Percentiles rank a stretch among this genome's conserved stretches.
phyloP scores from a whole-genome alignment of 495 filamentous ascomycete genomes.

The Baudoinia panamericana region DNA sequence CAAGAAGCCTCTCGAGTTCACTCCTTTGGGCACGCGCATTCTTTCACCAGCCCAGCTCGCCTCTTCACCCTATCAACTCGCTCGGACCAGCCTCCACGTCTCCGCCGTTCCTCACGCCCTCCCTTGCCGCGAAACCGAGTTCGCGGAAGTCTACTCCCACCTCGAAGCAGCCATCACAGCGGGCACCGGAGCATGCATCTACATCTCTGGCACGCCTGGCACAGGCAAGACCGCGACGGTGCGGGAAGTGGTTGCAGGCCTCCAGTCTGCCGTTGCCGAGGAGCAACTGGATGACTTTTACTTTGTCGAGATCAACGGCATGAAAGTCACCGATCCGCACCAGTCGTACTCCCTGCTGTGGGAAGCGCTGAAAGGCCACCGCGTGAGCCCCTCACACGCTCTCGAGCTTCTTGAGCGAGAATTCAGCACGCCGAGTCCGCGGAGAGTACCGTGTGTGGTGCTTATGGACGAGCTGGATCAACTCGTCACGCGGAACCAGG shows the following conservation, averaged over 20 bases:
- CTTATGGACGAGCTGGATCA: conserved; percentile 99
- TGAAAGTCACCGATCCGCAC: conserved; percentile 97
- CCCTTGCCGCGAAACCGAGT: conserved; percentile 86
- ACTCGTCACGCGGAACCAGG: conserved; percentile 91
- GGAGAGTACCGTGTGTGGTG: conserved; percentile 89
- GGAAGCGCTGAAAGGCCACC: conserved; percentile 88
- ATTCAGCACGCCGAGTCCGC: conserved; percentile 77
- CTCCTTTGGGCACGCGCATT: conserved; percentile 74
- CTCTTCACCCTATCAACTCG: conserved; percentile 84
- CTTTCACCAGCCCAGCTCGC: conserved; percentile 64
- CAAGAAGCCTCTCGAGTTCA: conserved; percentile 91
- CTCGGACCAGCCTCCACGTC: conserved; percentile 80
- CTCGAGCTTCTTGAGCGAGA: conserved; percentile 82
- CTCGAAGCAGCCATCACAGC: conserved; percentile 90
- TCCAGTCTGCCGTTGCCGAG: conserved; percentile 67
- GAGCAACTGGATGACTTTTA: conserved; percentile 98
- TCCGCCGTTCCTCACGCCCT: conserved; percentile 78
- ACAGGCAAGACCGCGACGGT: conserved; percentile 98
- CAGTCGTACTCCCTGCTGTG: conserved; percentile 92
- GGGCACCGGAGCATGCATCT: conserved; percentile 88
- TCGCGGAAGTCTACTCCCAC: conserved; percentile 79
- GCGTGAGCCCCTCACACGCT: conserved; percentile 83
- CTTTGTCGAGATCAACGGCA: conserved; percentile 98
- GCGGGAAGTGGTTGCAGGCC: conserved; percentile 79
- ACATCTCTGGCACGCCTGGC: conserved; percentile 98